These are phyloP conservation scores for Solidago caesia DNA, from an alignment of 129 eudicot species.

Conservation along the genomic window DNA sequence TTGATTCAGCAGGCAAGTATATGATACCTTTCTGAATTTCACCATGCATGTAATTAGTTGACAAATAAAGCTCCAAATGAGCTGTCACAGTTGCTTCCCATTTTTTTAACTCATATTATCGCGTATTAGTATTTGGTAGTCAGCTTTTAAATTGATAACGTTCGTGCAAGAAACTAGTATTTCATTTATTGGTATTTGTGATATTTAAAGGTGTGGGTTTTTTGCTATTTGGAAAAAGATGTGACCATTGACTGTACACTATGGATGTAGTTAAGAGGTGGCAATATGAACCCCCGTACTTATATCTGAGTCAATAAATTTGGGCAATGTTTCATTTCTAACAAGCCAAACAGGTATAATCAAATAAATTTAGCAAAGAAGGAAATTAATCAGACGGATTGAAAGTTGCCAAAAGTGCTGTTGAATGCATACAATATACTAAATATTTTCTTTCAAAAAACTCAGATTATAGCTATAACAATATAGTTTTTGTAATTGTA, in stretches of 20 bases:
- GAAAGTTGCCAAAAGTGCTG: no score
- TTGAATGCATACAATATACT: no score
- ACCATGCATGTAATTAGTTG: not conserved
- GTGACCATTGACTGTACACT: not conserved
- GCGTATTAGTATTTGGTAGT: not conserved
- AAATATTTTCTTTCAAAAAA: no score
- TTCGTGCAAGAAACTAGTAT: not conserved
- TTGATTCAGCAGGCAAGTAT: constrained; percentile 85
- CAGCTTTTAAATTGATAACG: not conserved
- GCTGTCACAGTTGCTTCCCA: constrained; percentile 1
- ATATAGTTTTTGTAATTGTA: no score
- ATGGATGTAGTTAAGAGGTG: not conserved
- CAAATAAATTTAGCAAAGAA: no score
- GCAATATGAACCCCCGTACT: no score
- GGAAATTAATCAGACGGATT: no score
- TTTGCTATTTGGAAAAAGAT: not conserved
- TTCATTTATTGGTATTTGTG: constrained; percentile 3
- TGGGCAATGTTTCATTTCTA: no score
- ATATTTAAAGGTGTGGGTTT: not conserved
- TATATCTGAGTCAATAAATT: no score
- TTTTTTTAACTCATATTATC: not conserved
- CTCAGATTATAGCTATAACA: no score
- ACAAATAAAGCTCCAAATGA: constrained; percentile 1
- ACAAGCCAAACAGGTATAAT: no score
- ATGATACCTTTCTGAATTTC: constrained; percentile 24